Evolutionary conservation across 2,329 filamentous ascomycete genomes (phyloP), one percentile per base, ranked within the genome.

Genomic region (Cordyceps javanica): DNA sequence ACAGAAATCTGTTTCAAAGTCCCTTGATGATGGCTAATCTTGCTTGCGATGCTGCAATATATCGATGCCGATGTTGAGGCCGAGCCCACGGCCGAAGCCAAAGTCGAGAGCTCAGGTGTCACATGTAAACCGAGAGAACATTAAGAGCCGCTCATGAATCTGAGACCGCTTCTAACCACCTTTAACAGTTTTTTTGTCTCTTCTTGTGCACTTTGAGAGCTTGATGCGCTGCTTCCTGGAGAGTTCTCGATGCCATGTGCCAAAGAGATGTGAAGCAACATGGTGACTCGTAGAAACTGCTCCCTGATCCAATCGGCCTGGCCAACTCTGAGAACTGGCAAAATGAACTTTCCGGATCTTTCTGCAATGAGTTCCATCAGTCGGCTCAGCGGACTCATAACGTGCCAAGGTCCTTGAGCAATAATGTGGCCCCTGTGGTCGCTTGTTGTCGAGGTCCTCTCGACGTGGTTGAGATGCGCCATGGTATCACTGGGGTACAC

Each of bases 251-350:
- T 14, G 13, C 16, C 36, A 5, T 21, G 38, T 34, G n/a, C 26
- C 2, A 14, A 36, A 10, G 39, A 13, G 28, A 36, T 14, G 41
- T 45, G 41, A 5, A 55, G 28, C 21, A n/a, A n/a, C n/a, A n/a
- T n/a, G n/a, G n/a, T 41, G 30, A 55, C 52, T 8, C 52, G 39
- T 14, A 55, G 8, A 36, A 55, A 55, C 30, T 55, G 52, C 11
- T 45, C 21, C 16, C 52, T 16, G 23, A 55, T 38, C 41, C 52
- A 55, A 26, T 46, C 28, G 6, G 21, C 10, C 28, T 55, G 41
- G 14, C 30, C 41, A 2, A 19, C 11, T 21, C 41, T 34, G 9
- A 38, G 28, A 36, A 46, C 9, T 3, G 10, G 13, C 11, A 21
- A 21, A 14, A 55, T 19, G 4, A 21, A 14, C n/a, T 11, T 3